Base-by-base conservation (phyloP, 2,329 filamentous ascomycete species). In the Aspergillus sp. region DNA sequence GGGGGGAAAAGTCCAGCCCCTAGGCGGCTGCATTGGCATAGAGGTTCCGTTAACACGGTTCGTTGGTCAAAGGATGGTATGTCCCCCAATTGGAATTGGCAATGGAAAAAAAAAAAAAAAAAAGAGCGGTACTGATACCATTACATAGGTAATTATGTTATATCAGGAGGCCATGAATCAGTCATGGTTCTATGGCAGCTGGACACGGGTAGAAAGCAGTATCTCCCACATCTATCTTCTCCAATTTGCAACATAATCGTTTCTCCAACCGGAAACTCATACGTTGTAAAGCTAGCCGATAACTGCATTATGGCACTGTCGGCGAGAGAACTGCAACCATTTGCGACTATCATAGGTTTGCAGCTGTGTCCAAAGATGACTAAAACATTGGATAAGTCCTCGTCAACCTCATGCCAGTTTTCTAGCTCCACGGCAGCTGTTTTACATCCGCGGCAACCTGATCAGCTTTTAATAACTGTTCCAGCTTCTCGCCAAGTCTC, bases 41-140 rank as follows among this genome's bases (percentile, higher is more conserved):
- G 90, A 56, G 83, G 84, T 54, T 81, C 85, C 39, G 90, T 96
- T 7, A 84, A 86, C 56, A 79, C 88, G 7, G 76, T 95, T 45
- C 95, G 93, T 66, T 97, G 90, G 87, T 96, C 93, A 10, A 76
- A 76, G 53, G 93, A 98, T 75, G 90, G 91, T 88, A 77, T 53
- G 48, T 49, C 49, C 6, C 39, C 7, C 9, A 27, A 19, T 19
- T 19, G 19, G 19, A 19, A 19, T 19, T 19, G 4, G 19, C 19
- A 19, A 19, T 19, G 19, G 19, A 19, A 19, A 19, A 19, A 19
- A 27, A 8, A 29, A 36, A 40, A 34, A 7, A n/a, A 19, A 33
- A 19, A n/a, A 5, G 8, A 28, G 37, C 30, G 5, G 8, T 31
- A 10, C 12, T 40, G 32, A 32, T 33, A 5, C 13, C 11, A 33